These are phyloP conservation scores for Aspergillus novoparasiticus DNA, from an alignment of 2,329 filamentous ascomycete species.

Conservation along the genomic window DNA sequence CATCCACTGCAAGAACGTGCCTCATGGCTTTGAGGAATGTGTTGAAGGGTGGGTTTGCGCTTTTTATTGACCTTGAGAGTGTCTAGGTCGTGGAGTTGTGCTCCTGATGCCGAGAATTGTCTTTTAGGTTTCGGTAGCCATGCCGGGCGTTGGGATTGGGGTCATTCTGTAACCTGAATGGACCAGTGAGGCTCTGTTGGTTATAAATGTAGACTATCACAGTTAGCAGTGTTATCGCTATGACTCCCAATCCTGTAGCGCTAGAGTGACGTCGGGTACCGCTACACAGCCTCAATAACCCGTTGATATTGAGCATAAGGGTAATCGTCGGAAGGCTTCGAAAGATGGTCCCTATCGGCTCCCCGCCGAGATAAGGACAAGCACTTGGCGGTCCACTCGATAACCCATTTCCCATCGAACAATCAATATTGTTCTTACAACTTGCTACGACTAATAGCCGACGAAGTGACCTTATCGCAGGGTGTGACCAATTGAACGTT, in stretches of 20 bases:
- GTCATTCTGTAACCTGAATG: too few species aligned
- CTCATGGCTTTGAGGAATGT: not conserved
- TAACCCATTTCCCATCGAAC: not conserved
- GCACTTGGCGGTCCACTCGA: not conserved
- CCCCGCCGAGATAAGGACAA: constrained; percentile 4
- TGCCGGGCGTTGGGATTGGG: too few species aligned
- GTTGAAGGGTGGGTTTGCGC: too few species aligned
- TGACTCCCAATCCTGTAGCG: not conserved
- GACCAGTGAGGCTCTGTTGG: too few species aligned
- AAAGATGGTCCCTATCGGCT: not conserved
- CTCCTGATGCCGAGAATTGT: too few species aligned
- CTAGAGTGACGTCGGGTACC: not conserved
- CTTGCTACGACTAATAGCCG: not conserved
- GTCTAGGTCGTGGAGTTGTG: too few species aligned
- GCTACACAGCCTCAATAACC: not conserved
- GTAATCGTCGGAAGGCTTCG: not conserved
- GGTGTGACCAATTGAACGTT: not conserved
- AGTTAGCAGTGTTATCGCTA: not conserved
- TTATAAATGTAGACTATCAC: not conserved
- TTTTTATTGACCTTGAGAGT: too few species aligned
- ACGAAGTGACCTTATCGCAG: not conserved
- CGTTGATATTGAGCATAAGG: not conserved
- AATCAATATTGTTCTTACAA: not conserved
- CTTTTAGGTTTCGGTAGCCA: too few species aligned
- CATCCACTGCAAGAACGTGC: not conserved